phyloP scores from a whole-genome alignment of 345 rosid species.

The Melaleuca alternifolia region DNA sequence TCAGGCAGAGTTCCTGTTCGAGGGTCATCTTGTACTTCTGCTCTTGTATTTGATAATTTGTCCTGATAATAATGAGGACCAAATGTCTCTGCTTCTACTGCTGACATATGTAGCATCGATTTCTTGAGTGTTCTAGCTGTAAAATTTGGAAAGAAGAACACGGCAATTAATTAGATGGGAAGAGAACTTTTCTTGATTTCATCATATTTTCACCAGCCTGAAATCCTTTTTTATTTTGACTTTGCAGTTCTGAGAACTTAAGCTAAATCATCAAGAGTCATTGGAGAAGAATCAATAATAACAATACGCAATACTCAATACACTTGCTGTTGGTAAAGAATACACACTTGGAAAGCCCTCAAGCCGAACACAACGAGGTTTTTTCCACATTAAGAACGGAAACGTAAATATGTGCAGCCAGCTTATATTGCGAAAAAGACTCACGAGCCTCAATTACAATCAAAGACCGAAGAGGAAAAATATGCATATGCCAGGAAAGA shows the following conservation, averaged over 20 bases:
- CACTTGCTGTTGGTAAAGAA: not conserved
- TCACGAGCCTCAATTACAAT: not conserved
- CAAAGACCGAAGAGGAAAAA: not conserved
- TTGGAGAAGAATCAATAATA: not conserved
- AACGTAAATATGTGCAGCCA: not conserved
- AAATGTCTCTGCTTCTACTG: not conserved
- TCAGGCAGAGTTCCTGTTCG: not conserved
- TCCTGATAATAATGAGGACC: not conserved
- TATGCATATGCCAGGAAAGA: not conserved
- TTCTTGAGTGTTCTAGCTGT: not conserved
- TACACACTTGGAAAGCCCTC: not conserved
- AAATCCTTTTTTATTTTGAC: not conserved
- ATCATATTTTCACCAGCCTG: not conserved
- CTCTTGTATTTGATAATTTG: not conserved
- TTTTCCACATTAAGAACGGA: not conserved
- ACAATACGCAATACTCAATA: not conserved
- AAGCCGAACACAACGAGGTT: not conserved
- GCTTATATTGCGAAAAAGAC: not conserved
- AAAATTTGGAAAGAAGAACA: not conserved
- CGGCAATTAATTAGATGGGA: not conserved
- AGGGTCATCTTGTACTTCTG: not conserved
- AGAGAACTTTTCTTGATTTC: not conserved
- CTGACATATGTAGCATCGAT: not conserved
- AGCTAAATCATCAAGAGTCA: not conserved
- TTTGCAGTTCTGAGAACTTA: not conserved